Evolutionary conservation across 164 flowering plant genomes (phyloP), one percentile per base, ranked within the genome.

Genomic region (Liriodendron chinense): DNA sequence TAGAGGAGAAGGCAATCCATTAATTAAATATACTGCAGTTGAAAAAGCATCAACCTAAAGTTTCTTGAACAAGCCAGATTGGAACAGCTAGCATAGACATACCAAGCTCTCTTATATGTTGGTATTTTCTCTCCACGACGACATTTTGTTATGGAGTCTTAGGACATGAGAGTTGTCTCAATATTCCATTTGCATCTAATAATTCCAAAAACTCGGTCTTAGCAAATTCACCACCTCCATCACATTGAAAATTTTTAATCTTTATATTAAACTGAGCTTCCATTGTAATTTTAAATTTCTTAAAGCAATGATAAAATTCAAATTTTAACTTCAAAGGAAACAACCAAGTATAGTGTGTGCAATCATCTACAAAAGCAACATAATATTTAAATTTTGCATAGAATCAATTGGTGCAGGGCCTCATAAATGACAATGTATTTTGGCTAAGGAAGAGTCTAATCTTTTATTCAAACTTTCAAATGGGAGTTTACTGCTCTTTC

Each of bases 31-130:
- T 1, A 49, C 28, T 1, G 64, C 68, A 50, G 21, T 72, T 1
- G 62, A 9, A 24, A 75, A 67, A 7, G 68, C 61, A 5, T 79
- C 71, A 20, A 70, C 81, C 72, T 73, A 79, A 48, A 53, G 71
- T 0, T 1, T 12, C 12, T 2, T 21, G 7, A 78, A 75, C 1
- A 79, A 0, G 12, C 7, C 2, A 10, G 69, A 53, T 9, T 67
- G 53, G 12, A 50, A 65, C 49, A n/a, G n/a, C n/a, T n/a, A 79
- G 5, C 21, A 79, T 47, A 0, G 75, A 23, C 0, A 72, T n/a
- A 0, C 68, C 72, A 0, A 63, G 20, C 10, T 79, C 72, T 2
- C 21, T 50, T 13, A 66, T 71, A 21, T 53, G 28, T n/a, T 18
- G 26, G 72, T 65, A 65, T 20, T 53, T 63, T 1, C 75, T 24